Evolutionary conservation across 345 rosid species (phyloP), one percentile per base, ranked within the genome.

Genomic region (Balakata baccata): DNA sequence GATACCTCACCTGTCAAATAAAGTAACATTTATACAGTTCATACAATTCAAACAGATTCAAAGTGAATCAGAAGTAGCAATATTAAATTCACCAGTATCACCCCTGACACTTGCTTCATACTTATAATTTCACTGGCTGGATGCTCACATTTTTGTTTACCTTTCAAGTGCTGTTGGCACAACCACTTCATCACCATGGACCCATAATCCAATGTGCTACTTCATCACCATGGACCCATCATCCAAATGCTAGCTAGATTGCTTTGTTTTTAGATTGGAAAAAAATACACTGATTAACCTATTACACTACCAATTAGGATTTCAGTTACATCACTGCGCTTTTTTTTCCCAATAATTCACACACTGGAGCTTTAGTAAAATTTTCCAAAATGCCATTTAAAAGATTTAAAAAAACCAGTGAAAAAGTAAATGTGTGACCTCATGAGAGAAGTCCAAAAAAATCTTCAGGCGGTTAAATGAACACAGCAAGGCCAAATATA

Each of bases 1-100:
- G 98, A 87, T 93, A 93, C 77, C 97, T 86, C 70, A 92, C 92
- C 97, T 92, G 88, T 81, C 69, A 69, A 77, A 66, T 37, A 68
- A 68, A 64, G 23, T 22, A 79, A 61, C 20, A 77, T 29, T 29
- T 2, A 29, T 29, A 29, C 34, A 29, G 34, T 29, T 63, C 10
- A 39, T 62, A 74, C 53, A 49, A 68, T 61, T 58, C 57, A 71
- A 57, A 47, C 25, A 66, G 51, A 34, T 68, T 41, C 69, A 20
- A n/a, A 39, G 17, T 23, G 1, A 29, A 1, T 29, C 34, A 29
- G 2, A 29, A 29, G 18, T 57, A 72, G 20, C 66, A 72, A 62
- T 6, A 38, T 10, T 23, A 46, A 70, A 47, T 46, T 59, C 56
- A 29, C 34, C 17, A 20, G 34, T 45, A 34, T 11, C 49, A 61